Percentiles rank a stretch among this genome's conserved stretches.
These are phyloP conservation scores for rapeseed (Brassica napus) DNA, from an alignment of 345 rosid genomes.

Conservation along the genomic window DNA sequence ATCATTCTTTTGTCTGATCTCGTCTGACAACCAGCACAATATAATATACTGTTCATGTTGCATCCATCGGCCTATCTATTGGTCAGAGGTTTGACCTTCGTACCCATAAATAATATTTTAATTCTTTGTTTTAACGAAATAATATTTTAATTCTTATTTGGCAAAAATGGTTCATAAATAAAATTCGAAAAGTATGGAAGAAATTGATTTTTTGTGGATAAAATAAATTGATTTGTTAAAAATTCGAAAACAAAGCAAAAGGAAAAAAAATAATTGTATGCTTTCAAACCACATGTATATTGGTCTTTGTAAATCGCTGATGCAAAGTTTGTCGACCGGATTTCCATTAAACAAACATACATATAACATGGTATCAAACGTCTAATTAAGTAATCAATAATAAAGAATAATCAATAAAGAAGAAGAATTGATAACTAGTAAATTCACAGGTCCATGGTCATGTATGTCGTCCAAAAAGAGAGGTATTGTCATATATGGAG, in stretches of 20 bases:
- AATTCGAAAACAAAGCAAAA: not conserved
- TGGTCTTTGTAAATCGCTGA: not conserved
- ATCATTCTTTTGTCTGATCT: slow-evolving; percentile 19
- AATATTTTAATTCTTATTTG: not conserved
- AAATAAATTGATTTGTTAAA: not conserved
- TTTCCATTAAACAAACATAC: not conserved
- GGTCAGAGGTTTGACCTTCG: slow-evolving; percentile 7
- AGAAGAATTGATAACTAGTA: not conserved
- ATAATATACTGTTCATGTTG: slow-evolving; percentile 13
- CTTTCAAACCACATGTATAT: not conserved
- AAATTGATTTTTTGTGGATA: not conserved
- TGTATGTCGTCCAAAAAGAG: slow-evolving; percentile 26
- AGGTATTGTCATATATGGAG: slow-evolving; percentile 32
- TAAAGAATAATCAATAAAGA: not conserved
- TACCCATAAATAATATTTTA: not conserved
- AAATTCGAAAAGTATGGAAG: not conserved
- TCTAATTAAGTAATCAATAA: not conserved
- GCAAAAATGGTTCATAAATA: not conserved
- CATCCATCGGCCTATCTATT: not conserved
- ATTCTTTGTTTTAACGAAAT: too few species aligned
- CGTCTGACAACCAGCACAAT: slow-evolving; percentile 2
- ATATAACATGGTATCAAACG: not conserved
- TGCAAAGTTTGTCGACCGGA: not conserved
- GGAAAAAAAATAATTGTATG: not conserved
- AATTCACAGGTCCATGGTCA: slow-evolving; percentile 12